Evolutionary conservation across 208 protist genomes (phyloP).

Genomic region (Dictyostelium gargantuum): DNA sequence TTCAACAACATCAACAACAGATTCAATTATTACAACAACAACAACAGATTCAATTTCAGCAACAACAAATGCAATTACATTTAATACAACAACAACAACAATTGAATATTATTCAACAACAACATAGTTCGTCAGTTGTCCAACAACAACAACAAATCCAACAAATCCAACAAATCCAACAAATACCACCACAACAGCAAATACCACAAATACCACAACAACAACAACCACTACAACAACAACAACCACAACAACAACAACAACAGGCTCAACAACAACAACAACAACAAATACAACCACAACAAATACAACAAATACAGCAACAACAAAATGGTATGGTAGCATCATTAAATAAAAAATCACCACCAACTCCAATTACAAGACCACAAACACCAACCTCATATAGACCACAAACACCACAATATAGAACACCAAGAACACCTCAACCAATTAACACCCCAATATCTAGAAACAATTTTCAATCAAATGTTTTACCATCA

Average conservation of each 20-base stretch:
- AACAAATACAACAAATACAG: background rate
- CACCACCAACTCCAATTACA: background rate
- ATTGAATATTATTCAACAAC: background rate
- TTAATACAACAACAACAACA: no score
- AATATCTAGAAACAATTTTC: background rate
- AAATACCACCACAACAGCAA: background rate
- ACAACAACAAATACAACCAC: background rate
- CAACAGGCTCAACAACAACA: background rate
- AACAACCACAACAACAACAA: background rate
- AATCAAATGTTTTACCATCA: background rate
- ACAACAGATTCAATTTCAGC: no score
- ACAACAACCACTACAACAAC: background rate
- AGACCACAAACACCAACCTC: background rate
- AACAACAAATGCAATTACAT: no score
- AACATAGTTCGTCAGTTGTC: background rate
- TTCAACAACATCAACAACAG: no score
- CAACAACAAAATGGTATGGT: background rate
- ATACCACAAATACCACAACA: background rate
- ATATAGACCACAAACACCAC: background rate
- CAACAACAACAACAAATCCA: background rate
- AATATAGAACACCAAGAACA: background rate
- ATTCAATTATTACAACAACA: no score
- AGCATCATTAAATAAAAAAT: background rate
- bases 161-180: background rate
- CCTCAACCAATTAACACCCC: background rate